Evolutionary conservation across 805 yeast species (phyloP), one percentile per base, ranked within the genome.

Genomic region (Pichia insulana): DNA sequence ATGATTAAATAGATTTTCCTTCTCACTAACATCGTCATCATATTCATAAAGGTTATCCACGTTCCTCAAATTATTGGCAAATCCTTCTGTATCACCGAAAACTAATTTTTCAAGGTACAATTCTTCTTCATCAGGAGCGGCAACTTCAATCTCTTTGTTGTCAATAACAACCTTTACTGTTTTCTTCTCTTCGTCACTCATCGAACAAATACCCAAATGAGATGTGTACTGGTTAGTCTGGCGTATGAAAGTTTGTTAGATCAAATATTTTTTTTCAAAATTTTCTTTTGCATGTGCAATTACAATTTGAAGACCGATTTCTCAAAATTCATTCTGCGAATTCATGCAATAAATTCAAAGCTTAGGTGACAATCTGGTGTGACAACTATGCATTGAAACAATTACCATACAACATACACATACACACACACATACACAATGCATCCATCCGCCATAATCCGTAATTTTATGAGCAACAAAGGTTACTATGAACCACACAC

Each of bases 61-160:
- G 44, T 73, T 71, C 43, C 71, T 77, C 55, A 86, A 67, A 46
- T 79, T 82, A 27, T 61, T 56, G 53, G 79, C 84, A 64, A 83
- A 82, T 26, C 90, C 83, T 42, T 77, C 83, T 3, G 71, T 52
- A 58, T 92, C 97, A 13, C 98, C 97, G 63, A 92, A 89, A 4
- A 92, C 95, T 12, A 86, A 69, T 59, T 76, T 83, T 49, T 89
- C 95, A 39, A 92, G 71, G 43, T 66, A 73, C 34, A 80, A 52
- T 61, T 92, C 98, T 58, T 87, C 96, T 40, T 75, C 81, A 58
- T 85, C 94, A 52, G 92, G 90, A 27, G 82, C 83, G 13, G 87
- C 83, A 30, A 72, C 49, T 17, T 49, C 58, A 15, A 52, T 42
- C 9, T 48, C 50, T 34, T 50, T 43, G 17, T 37, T 22, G 30